Conservation (phyloP, 164 flowering plant species). For the Magnolia sinica region DNA sequence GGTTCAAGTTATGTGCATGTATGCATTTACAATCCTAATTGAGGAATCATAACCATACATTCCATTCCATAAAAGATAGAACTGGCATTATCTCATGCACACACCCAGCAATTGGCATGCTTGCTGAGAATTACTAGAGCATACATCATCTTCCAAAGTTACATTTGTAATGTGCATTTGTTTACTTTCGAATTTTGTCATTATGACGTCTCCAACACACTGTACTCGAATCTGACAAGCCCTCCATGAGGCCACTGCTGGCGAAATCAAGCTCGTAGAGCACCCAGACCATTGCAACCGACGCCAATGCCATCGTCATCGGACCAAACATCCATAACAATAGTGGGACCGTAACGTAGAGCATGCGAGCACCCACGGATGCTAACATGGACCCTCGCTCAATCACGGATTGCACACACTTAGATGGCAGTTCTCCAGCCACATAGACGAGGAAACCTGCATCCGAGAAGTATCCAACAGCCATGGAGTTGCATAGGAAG, state of each 20-base stretch:
- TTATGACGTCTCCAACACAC: too few relatives aligned
- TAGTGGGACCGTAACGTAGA: constrained; percentile 49
- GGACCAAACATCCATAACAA: constrained; percentile 76
- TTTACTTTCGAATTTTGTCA: too few relatives aligned
- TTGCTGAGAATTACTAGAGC: too few relatives aligned
- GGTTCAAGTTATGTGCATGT: too few relatives aligned
- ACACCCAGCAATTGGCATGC: too few relatives aligned
- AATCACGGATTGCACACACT: constrained; percentile 22
- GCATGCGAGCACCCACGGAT: constrained; percentile 43
- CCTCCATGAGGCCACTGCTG: background rate
- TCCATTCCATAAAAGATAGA: too few relatives aligned
- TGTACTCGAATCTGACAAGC: background rate
- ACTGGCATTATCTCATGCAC: too few relatives aligned
- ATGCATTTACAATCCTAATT: too few relatives aligned
- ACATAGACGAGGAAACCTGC: constrained; percentile 53
- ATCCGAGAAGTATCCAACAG: constrained; percentile 45
- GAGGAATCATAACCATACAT: too few relatives aligned
- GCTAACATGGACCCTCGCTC: constrained; percentile 58
- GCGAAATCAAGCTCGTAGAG: constrained; percentile 54
- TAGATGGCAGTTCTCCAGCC: constrained; percentile 7
- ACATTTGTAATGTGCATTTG: too few relatives aligned
- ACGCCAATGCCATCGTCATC: constrained; percentile 40
- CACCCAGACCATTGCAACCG: constrained; percentile 49
- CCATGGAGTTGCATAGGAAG: constrained; percentile 71
- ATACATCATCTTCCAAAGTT: too few relatives aligned